phyloP scores from a whole-genome alignment of 2,329 filamentous ascomycete genomes.

The Colletotrichum ledebouriae region DNA sequence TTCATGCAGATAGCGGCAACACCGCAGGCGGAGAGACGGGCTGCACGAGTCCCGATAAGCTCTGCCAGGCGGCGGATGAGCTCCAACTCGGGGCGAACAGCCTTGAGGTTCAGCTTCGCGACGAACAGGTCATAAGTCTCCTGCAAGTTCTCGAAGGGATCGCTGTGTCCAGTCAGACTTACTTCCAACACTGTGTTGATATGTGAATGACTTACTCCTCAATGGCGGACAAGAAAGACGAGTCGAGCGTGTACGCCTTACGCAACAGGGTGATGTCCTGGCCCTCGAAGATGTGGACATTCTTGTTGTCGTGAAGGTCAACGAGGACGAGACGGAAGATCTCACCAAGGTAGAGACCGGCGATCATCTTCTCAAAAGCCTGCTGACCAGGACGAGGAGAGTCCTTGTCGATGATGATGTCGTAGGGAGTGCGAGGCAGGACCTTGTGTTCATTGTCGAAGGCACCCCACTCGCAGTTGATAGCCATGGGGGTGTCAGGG shows the following conservation, averaged over 20 bases:
- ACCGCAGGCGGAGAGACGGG: constrained; percentile 92
- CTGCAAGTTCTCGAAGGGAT: constrained; percentile 94
- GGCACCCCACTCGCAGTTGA: constrained; percentile 98
- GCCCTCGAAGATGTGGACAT: constrained; percentile 81
- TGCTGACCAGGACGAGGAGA: constrained; percentile 95
- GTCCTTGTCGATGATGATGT: constrained; percentile 88
- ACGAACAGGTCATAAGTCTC: constrained; percentile 89
- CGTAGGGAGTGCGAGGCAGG: constrained; percentile 87
- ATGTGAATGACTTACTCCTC: constrained; percentile 75
- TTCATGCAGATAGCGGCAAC: constrained; percentile 97
- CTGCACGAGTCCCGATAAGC: constrained; percentile 93
- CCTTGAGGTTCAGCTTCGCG: constrained; percentile 78
- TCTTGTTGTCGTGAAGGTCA: constrained; percentile 84
- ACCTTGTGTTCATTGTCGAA: constrained; percentile 96
- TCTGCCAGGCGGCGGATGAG: constrained; percentile 90
- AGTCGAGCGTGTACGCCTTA: constrained; percentile 90
- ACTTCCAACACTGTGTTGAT: constrained; percentile 5
- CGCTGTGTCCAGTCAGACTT: constrained; percentile 62
- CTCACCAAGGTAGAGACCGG: constrained; percentile 93
- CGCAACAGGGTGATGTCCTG: constrained; percentile 86
- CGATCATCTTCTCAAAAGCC: constrained; percentile 98
- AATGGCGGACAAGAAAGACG: constrained; percentile 92
- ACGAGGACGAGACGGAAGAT: constrained; percentile 91
- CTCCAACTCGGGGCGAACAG: constrained; percentile 85
- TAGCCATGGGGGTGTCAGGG: constrained; percentile 86